phyloP scores from a whole-genome alignment of 257 asterid species.

The Thymus mandschuricus region DNA sequence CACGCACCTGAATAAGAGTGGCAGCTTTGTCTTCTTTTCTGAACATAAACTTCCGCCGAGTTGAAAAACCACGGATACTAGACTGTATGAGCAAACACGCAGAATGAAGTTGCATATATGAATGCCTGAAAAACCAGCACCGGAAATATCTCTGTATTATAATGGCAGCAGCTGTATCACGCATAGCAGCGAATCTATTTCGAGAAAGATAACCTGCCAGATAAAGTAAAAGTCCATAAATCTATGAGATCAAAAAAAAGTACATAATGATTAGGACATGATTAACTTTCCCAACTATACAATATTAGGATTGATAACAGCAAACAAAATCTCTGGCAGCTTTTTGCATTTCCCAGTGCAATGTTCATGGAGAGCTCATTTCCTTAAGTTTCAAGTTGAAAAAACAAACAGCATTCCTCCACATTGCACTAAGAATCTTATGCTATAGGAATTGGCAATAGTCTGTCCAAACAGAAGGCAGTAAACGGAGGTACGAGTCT shows the following conservation, averaged over 20 bases:
- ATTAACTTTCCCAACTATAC: background rate
- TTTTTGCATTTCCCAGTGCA: background rate
- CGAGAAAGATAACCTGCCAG: slow-evolving; percentile 80
- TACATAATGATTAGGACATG: slow-evolving; percentile 20
- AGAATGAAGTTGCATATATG: slow-evolving; percentile 58
- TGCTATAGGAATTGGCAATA: slow-evolving; percentile 8
- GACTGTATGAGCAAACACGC: slow-evolving; percentile 74
- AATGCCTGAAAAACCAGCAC: slow-evolving; percentile 61
- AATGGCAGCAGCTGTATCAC: slow-evolving; percentile 70
- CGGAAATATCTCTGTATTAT: slow-evolving; percentile 70
- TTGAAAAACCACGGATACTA: slow-evolving; percentile 70
- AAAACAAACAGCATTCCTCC: background rate
- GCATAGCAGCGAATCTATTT: slow-evolving; percentile 47
- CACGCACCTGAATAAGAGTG: slow-evolving; percentile 76
- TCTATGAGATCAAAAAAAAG: slow-evolving; percentile 16
- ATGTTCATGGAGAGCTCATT: background rate
- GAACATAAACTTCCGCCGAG: slow-evolving; percentile 59
- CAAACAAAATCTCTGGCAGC: slow-evolving; percentile 11
- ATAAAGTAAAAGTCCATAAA: slow-evolving; percentile 18
- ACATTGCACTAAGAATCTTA: background rate
- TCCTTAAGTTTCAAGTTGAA: slow-evolving; percentile 5
- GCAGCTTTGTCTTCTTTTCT: slow-evolving; percentile 79
- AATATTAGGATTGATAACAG: slow-evolving; percentile 21
- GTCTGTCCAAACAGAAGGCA: background rate
- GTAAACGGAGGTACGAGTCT: background rate